A percentile compares a stretch with the other conserved stretches of the same genome.
Conservation (phyloP, 352 stramenopile genomes). For the Globisporangium carolinianum region DNA sequence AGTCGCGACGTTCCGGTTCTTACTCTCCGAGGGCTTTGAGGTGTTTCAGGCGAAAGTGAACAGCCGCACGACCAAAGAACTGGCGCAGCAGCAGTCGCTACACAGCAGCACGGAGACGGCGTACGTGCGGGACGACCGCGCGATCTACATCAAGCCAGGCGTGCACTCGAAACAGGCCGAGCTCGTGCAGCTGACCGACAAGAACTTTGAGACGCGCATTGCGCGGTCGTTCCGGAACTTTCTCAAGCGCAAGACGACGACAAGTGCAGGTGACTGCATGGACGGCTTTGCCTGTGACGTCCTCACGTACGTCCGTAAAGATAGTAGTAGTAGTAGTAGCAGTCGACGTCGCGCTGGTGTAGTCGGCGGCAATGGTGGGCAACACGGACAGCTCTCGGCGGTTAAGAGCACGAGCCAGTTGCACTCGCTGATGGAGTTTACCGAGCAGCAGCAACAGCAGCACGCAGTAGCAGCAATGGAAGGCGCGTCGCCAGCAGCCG, state of each 20-base stretch:
- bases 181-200: constrained; percentile 52
- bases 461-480: neutral
- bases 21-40: constrained; percentile 65
- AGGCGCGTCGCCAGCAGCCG: neutral
- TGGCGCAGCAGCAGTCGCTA: constrained; percentile 20
- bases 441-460: constrained; percentile 1
- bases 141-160: constrained; percentile 72
- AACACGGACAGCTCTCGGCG: neutral
- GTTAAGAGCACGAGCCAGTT: constrained; percentile 7
- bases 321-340: constrained; percentile 5
- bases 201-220: constrained; percentile 67
- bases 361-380: no score
- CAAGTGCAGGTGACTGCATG: neutral
- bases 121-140: constrained; percentile 42
- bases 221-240: constrained; percentile 72
- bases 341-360: neutral
- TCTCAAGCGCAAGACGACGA: constrained; percentile 56
- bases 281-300: constrained; percentile 14
- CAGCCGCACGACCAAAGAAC: constrained; percentile 39
- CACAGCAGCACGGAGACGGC: constrained; percentile 23
- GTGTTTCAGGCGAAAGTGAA: constrained; percentile 69
- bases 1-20: constrained; percentile 53
- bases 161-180: constrained; percentile 80
- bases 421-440: constrained; percentile 6
- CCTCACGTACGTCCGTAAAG: constrained; percentile 69